A percentile compares a stretch with the other conserved stretches of the same genome.
Conservation (phyloP, 2,329 filamentous ascomycete genomes). For the Fusarium veterinarium region DNA sequence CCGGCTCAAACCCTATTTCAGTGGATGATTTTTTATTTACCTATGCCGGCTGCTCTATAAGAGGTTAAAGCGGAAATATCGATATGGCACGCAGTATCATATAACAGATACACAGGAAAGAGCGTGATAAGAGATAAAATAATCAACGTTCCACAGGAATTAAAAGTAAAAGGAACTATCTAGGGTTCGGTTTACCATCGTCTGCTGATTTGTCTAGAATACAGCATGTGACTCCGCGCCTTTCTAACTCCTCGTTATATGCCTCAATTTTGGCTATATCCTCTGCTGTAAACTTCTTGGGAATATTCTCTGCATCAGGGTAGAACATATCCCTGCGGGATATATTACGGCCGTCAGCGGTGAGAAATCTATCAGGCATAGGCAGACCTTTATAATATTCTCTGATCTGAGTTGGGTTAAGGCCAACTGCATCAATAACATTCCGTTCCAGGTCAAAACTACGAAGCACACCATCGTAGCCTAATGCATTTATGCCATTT, state of each 20-base stretch:
- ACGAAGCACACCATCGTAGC: conserved; percentile 4
- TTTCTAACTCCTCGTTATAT: background rate
- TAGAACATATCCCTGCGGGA: background rate
- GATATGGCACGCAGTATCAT: background rate
- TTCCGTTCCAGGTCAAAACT: background rate
- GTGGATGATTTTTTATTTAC: too few species aligned
- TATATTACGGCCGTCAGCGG: background rate
- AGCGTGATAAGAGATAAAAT: too few species aligned
- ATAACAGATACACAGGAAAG: background rate
- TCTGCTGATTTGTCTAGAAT: background rate
- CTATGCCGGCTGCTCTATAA: too few species aligned
- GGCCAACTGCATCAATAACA: conserved; percentile 5
- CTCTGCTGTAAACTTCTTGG: background rate
- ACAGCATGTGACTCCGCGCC: background rate
- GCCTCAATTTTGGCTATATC: background rate
- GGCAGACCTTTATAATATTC: background rate
- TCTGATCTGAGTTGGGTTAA: background rate
- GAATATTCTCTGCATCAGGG: background rate
- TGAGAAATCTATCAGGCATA: background rate
- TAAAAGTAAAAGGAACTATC: background rate
- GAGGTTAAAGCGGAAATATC: too few species aligned
- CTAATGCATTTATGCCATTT: background rate
- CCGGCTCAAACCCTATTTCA: too few species aligned
- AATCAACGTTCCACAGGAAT: too few species aligned
- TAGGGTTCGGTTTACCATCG: background rate